A percentile compares a stretch with the other conserved stretches of the same genome.
Evolutionary conservation across 2,329 filamentous ascomycete species (phyloP).

Genomic region (Talaromyces pinophilus): DNA sequence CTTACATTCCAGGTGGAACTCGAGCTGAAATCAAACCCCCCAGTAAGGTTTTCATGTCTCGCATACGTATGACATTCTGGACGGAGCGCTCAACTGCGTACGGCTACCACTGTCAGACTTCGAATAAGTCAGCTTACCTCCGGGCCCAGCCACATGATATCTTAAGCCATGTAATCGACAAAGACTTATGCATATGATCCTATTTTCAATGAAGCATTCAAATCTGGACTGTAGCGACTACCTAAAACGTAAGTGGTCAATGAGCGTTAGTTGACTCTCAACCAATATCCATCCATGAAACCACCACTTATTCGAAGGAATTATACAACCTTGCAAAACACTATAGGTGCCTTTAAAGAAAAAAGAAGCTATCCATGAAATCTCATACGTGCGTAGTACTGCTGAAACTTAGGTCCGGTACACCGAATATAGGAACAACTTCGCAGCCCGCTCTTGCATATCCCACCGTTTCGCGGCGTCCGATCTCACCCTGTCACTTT

Average conservation of each 20-base stretch:
- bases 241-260: background rate
- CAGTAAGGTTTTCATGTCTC: background rate
- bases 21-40: background rate
- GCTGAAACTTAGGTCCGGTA: background rate
- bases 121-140: background rate
- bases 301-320: background rate
- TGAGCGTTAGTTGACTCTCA: background rate
- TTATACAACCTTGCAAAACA: background rate
- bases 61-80: background rate
- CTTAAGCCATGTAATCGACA: background rate
- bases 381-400: background rate
- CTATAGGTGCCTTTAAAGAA: too few species aligned
- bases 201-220: background rate
- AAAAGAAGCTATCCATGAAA: background rate
- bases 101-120: background rate
- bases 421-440: background rate
- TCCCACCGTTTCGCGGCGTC: constrained; percentile 3
- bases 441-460: constrained; percentile 1
- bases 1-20: background rate
- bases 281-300: background rate
- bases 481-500: constrained; percentile 1
- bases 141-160: background rate
- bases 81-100: background rate
- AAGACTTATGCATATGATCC: background rate
- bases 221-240: background rate